phyloP scores from a whole-genome alignment of 352 stramenopile species.

The Pythium rishiriense region DNA sequence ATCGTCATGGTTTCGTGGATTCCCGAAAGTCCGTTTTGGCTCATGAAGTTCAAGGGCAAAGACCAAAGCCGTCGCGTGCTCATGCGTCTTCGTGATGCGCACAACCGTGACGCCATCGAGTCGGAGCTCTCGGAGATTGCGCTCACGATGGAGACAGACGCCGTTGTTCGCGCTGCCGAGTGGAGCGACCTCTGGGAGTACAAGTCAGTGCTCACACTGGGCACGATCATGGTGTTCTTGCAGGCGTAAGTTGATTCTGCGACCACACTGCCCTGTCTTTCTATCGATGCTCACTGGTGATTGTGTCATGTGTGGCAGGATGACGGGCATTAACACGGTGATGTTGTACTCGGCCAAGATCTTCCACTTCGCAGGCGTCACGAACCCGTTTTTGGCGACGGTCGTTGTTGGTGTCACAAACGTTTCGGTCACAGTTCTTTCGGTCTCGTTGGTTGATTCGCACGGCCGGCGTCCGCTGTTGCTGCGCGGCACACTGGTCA shows the following conservation, averaged over 20 bases:
- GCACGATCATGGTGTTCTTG: constrained; percentile 76
- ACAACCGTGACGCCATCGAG: constrained; percentile 46
- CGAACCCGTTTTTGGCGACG: constrained; percentile 83
- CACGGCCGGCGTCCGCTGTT: constrained; percentile 75
- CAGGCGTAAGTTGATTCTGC: constrained; percentile 46
- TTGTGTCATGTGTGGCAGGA: constrained; percentile 30
- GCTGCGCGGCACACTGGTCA: constrained; percentile 62
- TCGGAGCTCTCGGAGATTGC: constrained; percentile 65
- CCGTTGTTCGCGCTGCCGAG: constrained; percentile 26
- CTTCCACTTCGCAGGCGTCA: constrained; percentile 88
- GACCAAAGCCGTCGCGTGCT: constrained; percentile 35
- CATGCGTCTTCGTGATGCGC: constrained; percentile 40
- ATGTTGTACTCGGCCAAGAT: constrained; percentile 92
- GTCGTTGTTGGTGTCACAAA: constrained; percentile 73
- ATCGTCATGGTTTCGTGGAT: constrained; percentile 58
- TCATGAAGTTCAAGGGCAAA: constrained; percentile 75
- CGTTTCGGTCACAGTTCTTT: constrained; percentile 78
- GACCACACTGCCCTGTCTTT: not conserved
- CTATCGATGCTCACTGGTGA: not conserved
- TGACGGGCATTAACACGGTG: constrained; percentile 92
- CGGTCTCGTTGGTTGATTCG: constrained; percentile 72
- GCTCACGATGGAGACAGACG: constrained; percentile 57
- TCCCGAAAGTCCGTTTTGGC: constrained; percentile 89
- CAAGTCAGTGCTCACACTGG: constrained; percentile 59
- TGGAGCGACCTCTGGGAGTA: constrained; percentile 60